A percentile compares a stretch with the other conserved stretches of the same genome.
These are phyloP conservation scores for Tetrapisispora fleetii DNA, from an alignment of 805 yeast species.

Conservation along the genomic window DNA sequence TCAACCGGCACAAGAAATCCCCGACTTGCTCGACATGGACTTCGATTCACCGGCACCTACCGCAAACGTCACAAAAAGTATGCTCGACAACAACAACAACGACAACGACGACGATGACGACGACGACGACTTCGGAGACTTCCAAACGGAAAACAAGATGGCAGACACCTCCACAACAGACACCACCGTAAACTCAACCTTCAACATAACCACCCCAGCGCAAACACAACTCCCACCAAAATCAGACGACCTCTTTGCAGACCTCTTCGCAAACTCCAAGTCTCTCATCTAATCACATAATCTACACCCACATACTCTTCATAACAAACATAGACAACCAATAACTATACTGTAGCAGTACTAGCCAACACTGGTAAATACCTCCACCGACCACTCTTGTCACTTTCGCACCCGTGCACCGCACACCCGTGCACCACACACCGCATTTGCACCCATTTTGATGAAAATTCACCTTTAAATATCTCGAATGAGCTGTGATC, in stretches of 20 bases:
- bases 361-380: no score
- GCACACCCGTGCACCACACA: not conserved
- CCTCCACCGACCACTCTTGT: no score
- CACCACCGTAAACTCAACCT: slow-evolving; percentile 4
- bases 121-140: slow-evolving; percentile 29
- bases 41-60: slow-evolving; percentile 5
- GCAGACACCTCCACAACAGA: not conserved
- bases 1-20: slow-evolving; percentile 12
- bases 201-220: not conserved
- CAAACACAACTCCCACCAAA: slow-evolving; percentile 6
- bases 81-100: slow-evolving; percentile 23
- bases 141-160: slow-evolving; percentile 16
- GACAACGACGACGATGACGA: slow-evolving; percentile 21
- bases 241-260: slow-evolving; percentile 18
- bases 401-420: no score
- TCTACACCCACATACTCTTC: not conserved
- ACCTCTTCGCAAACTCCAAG: slow-evolving; percentile 19
- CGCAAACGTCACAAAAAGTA: not conserved
- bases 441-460: not conserved
- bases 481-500: no score
- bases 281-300: slow-evolving; percentile 9
- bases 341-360: not conserved
- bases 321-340: not conserved
- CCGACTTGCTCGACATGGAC: slow-evolving; percentile 22
- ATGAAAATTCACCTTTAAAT: no score